Base-by-base conservation (phyloP, 345 rosid species). In the Eucalyptus tenuipes region DNA sequence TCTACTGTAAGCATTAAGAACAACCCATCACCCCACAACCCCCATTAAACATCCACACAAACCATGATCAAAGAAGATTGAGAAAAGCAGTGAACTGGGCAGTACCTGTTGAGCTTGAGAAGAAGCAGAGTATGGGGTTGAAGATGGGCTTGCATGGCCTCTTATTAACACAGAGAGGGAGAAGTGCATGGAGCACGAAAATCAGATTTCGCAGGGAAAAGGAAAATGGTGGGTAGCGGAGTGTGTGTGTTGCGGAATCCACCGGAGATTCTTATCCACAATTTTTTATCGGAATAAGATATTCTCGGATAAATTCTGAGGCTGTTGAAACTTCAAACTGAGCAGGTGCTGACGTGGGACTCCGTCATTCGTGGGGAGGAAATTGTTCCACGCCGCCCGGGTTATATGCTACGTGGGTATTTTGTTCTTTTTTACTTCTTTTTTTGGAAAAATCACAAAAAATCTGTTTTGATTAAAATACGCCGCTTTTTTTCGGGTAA, bases 191-290 rank as follows among this genome's bases (percentile, higher is more conserved):
- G 81, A 68, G 24, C 81, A 37, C 45, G 82, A 71, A 37, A 71
- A 71, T 71, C 45, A 71, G 82, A 71, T 71, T 71, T 37, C 13
- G 45, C 82, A 37, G 82, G 13, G 25, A 5, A 37, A 37, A 71
- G 14, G 68, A 61, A 71, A 18, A 18, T 17, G 22, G 82, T 5
- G 82, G 82, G 45, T 11, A 40, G 27, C 82, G 27, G 42, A 18
- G 20, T 2, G 81, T 17, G 44, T 33, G 81, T 33, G 81, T 71
- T 1, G 45, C 44, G 25, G 90, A 85, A 87, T 86, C 88, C 90
- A 90, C 82, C 53, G 89, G 87, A 88, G 90, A 93, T 88, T 93
- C 94, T 95, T 94, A 92, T 95, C 95, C 96, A 95, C 95, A 92
- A 88, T 82, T 88, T 87, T 85, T 17, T 48, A 17, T 86, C 87